Evolutionary conservation across 2,329 filamentous ascomycete species (phyloP), one percentile per base, ranked within the genome.

Genomic region (Colletotrichum chlorophyti): DNA sequence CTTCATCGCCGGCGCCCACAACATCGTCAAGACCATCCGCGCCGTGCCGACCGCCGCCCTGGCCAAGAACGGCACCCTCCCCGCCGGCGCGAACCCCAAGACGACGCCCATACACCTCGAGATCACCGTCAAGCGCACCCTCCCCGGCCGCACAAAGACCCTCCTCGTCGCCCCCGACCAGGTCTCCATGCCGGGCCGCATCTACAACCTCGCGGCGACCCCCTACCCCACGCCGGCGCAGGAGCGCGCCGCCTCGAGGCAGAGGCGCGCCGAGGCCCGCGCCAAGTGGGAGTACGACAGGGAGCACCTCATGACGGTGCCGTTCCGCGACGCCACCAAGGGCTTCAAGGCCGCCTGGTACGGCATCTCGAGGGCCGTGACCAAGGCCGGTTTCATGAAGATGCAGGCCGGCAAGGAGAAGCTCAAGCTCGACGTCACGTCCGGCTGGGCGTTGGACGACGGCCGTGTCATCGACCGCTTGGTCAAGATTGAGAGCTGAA

Each of bases 381-480:
- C 80, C 14, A 78, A 83, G 51, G 82, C 83, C 54, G 85, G 85
- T 0, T 87, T 85, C 60, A 75, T 79, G 34, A 74, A 76, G 53
- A 72, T 88, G 46, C 70, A 68, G 48, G 72, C 85, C 12, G 72
- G 80, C 10, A 79, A 75, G 15, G 68, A 73, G 29, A 70, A 72
- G 49, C 86, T 83, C 68, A 87, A 86, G 73, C 69, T 88, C 19
- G 85, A 88, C 64, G 75, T 86, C 14, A 76, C 75, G 3, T 78
- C 78, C 34, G 84, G 83, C 1, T 86, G 83, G 74, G 82, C 82
- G 19, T 75, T 87, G 45, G 85, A 88, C 35, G 76, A 81, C 4
- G 87, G 87, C 38, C 77, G 75, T 52, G 83, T 83, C 4, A 68
- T 89, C 50, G 85, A 88, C 70, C 77, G 81, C 62, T 66, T 89